Percentiles rank a stretch among this genome's conserved stretches.
These are phyloP conservation scores for Pseudotsuga menziesii DNA, from an alignment of 75 land plant species.

Conservation along the genomic window DNA sequence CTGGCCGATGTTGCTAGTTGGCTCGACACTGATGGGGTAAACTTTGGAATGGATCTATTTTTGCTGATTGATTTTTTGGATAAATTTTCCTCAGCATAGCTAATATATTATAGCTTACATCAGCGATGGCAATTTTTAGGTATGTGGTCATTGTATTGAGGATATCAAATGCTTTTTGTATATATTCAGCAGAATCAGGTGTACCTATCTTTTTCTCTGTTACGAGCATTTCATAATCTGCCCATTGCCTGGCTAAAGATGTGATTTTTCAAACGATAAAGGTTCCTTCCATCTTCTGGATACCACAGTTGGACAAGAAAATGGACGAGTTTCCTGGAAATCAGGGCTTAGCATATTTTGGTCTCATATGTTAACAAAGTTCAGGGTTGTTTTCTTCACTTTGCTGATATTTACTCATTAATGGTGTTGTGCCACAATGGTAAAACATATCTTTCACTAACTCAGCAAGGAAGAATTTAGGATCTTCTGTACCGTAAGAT, in stretches of 20 bases:
- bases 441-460: neutral
- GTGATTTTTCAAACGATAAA: neutral
- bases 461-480: neutral
- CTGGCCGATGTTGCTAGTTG: neutral
- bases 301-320: neutral
- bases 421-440: neutral
- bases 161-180: neutral
- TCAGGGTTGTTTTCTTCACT: neutral
- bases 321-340: neutral
- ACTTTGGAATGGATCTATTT: neutral
- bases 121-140: neutral
- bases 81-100: too few species aligned
- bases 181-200: neutral
- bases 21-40: neutral
- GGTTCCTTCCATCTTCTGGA: neutral
- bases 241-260: too few species aligned
- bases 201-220: too few species aligned
- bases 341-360: neutral
- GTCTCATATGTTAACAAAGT: neutral
- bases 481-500: neutral
- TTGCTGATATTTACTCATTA: neutral
- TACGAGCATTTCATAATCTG: too few species aligned
- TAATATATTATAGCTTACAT: neutral
- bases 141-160: neutral
- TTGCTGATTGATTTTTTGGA: neutral